These are phyloP conservation scores for Kalmusia sp. DNA, from an alignment of 2,329 filamentous ascomycete genomes.

Conservation along the genomic window DNA sequence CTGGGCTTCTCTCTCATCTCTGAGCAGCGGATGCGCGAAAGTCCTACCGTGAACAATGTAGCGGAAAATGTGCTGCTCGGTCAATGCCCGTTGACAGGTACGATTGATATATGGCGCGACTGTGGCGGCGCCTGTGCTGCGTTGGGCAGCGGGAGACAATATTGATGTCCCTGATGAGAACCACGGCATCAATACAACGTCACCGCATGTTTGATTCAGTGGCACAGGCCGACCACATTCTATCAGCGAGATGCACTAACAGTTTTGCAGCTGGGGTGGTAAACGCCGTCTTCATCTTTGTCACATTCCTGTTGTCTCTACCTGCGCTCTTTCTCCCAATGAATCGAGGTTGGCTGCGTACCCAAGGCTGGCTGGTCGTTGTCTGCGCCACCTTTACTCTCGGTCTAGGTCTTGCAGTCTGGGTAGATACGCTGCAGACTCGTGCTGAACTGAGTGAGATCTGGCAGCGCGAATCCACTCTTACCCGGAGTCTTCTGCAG, in stretches of 20 bases:
- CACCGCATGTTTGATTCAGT: not conserved
- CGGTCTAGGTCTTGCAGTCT: constrained; percentile 68
- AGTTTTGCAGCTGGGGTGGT: constrained; percentile 66
- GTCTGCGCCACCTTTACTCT: constrained; percentile 70
- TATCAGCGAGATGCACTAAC: constrained; percentile 25
- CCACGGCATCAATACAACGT: not conserved
- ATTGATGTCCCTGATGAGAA: not conserved
- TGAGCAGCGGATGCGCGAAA: constrained; percentile 50
- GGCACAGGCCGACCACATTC: constrained; percentile 1
- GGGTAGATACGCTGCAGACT: constrained; percentile 74
- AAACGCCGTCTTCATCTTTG: constrained; percentile 75
- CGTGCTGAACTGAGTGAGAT: constrained; percentile 67
- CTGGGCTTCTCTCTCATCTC: constrained; percentile 61
- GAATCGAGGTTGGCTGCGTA: constrained; percentile 72
- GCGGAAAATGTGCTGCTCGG: constrained; percentile 60
- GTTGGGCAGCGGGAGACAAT: not conserved
- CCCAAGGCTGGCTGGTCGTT: constrained; percentile 70
- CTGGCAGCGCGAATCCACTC: constrained; percentile 65
- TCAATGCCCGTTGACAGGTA: constrained; percentile 62
- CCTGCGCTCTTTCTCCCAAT: constrained; percentile 74
- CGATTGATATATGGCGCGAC: constrained; percentile 36
- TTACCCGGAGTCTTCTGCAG: constrained; percentile 74
- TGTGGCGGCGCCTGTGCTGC: constrained; percentile 25
- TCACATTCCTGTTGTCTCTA: constrained; percentile 72
- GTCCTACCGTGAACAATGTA: constrained; percentile 57